Evolutionary conservation across 2,329 filamentous ascomycete genomes (phyloP), one percentile per base, ranked within the genome.

Genomic region (Neofusicoccum ribis): DNA sequence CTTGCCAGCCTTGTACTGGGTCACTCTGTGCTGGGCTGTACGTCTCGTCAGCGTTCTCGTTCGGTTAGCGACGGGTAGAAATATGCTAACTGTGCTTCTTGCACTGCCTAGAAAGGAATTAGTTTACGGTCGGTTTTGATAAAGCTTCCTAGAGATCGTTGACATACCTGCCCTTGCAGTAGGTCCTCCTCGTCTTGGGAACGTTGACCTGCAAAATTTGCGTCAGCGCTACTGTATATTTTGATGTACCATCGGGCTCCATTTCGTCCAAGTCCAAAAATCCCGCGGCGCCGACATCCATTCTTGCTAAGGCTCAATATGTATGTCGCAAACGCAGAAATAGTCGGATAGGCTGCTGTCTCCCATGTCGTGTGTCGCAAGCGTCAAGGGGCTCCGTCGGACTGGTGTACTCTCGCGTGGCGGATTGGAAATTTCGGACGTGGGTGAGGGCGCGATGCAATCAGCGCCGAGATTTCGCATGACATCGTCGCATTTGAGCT

Each of bases 1-100:
- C 89, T 96, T 96, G 83, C 92, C 92, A 80, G 92, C 91, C 87
- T 96, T 97, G 90, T 97, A 96, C 86, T 96, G 92, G 76, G 92
- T 95, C 80, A 95, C 91, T 86, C 92, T 92, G 88, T 93, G 91
- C 83, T 92, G 92, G 79, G 87, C 23, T 23, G 23, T 23, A 23
- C 23, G 23, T 23, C 23, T 23, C 23, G 23, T 23, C 23, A 23
- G 23, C 23, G 23, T 23, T 23, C 23, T 23, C 23, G 23, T 23
- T 23, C 23, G 23, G 23, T 23, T 23, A 3, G 23, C 23, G 23
- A 23, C 23, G 23, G 23, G 23, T 23, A 23, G 23, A 23, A 23
- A 23, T 23, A 23, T 23, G 23, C 23, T 23, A 23, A 23, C 23
- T 88, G 77, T 82, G 82, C 81, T 84, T 83, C 79, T 86, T 86